Base-by-base conservation (phyloP, 768 basidiomycete species). In the Wakefieldia striispora region DNA sequence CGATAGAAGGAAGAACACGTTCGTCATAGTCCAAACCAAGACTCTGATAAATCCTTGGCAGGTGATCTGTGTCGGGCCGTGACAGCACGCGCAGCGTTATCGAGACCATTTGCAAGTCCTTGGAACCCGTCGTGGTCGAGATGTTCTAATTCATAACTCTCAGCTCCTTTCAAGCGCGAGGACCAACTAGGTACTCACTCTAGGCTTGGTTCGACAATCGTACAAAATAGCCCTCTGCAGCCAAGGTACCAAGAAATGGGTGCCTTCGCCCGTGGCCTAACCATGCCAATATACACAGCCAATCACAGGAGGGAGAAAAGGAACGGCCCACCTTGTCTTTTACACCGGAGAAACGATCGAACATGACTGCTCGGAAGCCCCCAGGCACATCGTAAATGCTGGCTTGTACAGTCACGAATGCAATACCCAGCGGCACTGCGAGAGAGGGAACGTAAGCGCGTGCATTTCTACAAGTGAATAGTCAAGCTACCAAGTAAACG, bases 91-190 rank as follows among this genome's bases (percentile, higher is more conserved):
- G 89, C 43, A 98, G 80, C 0, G 95, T 98, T 46, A 99, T 86
- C 29, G 95, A 90, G 48, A 99, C 91, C 93, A 97, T 98, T 71
- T 98, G 95, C 72, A 99, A 74, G 68, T 99, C 94, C 67, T 98
- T 98, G 10, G 95, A 97, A 29, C 97, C 97, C 20, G 97, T 98
- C 2, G 91, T 97, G 2, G 97, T 97, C n/a, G 91, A 94, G 49
- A 98, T 98, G 64, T 97, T 97, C 91, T 95, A 55, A 52, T 16
- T 14, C 49, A 24, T 6, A 10, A 24, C 43, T 4, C 27, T n/a
- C 55, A 39, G 56, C 55, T 14, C 27, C 1, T 16, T 24, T 43
- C 42, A 40, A 55, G 4, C 23, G 34, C 31, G 26, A 47, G 42
- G 39, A 19, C 40, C 24, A n/a, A 20, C 29, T 19, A 41, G 36